Conservation (phyloP, 2,329 filamentous ascomycete species). For the Alternaria infectoria region DNA sequence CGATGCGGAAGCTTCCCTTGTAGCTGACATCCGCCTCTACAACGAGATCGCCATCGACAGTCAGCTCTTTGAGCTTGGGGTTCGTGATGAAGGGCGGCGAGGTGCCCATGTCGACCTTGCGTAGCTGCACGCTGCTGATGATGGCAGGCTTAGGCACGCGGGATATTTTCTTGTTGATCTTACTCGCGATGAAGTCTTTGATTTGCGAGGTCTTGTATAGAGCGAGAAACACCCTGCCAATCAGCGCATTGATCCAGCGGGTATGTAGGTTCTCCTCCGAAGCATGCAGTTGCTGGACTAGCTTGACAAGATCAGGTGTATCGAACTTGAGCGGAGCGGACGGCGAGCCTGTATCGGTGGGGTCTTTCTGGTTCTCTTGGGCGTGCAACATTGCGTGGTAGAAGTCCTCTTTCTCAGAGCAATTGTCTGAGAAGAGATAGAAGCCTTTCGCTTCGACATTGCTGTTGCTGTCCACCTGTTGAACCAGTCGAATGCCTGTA, state of each 20-base stretch:
- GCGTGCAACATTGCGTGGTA: conserved; percentile 91
- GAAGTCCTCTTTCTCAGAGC: conserved; percentile 97
- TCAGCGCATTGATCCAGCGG: conserved; percentile 89
- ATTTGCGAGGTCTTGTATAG: conserved; percentile 84
- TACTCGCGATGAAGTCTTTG: conserved; percentile 78
- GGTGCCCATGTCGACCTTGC: conserved; percentile 83
- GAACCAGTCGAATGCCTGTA: conserved; percentile 70
- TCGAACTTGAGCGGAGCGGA: conserved; percentile 80
- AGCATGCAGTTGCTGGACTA: conserved; percentile 90
- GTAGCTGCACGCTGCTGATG: conserved; percentile 82
- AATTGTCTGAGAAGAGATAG: conserved; percentile 92
- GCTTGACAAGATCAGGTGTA: conserved; percentile 81
- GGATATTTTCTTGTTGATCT: conserved; percentile 95
- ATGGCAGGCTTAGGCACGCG: conserved; percentile 91
- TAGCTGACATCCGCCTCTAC: conserved; percentile 89
- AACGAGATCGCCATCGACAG: conserved; percentile 86
- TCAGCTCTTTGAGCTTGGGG: conserved; percentile 84
- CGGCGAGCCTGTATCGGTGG: conserved; percentile 57
- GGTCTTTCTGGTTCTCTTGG: conserved; percentile 71
- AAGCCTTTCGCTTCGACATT: conserved; percentile 78
- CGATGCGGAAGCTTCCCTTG: conserved; percentile 84
- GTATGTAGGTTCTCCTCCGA: conserved; percentile 90
- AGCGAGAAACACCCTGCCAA: conserved; percentile 86
- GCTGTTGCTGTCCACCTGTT: conserved; percentile 63
- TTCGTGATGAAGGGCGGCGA: conserved; percentile 89